phyloP scores from a whole-genome alignment of 768 basidiomycete genomes.

The Mycena amicta region DNA sequence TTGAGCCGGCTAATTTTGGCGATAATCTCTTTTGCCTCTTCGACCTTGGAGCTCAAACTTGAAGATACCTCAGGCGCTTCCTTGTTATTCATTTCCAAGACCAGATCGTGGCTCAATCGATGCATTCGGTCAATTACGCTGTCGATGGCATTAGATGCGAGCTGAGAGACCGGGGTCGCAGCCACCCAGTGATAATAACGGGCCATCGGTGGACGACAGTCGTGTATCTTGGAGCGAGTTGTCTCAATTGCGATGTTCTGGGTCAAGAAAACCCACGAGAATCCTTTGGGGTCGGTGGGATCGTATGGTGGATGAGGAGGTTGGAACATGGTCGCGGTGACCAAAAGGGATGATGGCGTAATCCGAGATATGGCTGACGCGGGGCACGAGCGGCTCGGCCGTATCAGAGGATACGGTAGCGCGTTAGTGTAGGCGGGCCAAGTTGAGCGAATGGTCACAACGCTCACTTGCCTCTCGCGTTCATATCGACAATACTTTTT shows the following conservation, averaged over 20 bases:
- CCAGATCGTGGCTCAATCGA: conserved; percentile 63
- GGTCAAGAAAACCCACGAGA: conserved; percentile 51
- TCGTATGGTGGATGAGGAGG: conserved; percentile 73
- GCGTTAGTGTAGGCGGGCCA: too few relatives aligned
- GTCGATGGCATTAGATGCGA: background rate
- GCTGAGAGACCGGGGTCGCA: background rate
- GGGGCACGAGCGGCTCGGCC: too few relatives aligned
- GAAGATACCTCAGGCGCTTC: conserved; percentile 26
- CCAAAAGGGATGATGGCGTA: too few relatives aligned
- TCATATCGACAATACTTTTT: too few relatives aligned
- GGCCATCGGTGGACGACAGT: conserved; percentile 83
- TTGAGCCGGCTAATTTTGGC: conserved; percentile 71
- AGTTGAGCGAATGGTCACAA: too few relatives aligned
- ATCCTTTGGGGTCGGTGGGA: conserved; percentile 69
- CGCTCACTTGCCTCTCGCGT: too few relatives aligned
- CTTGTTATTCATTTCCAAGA: conserved; percentile 28
- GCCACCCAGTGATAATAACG: conserved; percentile 69
- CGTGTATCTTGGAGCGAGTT: conserved; percentile 61
- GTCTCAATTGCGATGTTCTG: background rate
- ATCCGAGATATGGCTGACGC: too few relatives aligned
- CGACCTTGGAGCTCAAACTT: conserved; percentile 45
- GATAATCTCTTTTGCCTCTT: conserved; percentile 82
- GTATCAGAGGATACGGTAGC: too few relatives aligned
- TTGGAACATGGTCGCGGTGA: conserved; percentile 33
- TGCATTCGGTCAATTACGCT: conserved; percentile 75